Evolutionary conservation across 78 protist species (phyloP).

Genomic region (Dictyostelium capitatum): DNA sequence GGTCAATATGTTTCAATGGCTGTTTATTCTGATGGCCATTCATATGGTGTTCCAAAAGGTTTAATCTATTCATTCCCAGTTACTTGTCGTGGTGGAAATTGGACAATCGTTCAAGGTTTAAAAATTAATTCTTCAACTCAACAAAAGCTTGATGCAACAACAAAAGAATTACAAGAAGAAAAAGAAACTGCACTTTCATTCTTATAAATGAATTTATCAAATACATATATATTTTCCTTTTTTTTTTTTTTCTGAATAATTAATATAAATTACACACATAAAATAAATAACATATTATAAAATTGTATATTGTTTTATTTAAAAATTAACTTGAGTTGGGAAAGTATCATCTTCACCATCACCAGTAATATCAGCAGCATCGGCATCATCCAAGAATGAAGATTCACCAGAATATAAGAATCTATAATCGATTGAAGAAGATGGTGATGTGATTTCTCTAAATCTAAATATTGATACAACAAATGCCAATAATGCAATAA

Average conservation of each 20-base stretch:
- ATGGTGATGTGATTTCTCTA: conserved; percentile 17
- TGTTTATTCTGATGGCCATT: conserved; percentile 80
- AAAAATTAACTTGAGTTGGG: not conserved
- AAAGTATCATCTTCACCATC: not conserved
- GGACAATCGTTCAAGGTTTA: conserved; percentile 86
- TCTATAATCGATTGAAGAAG: conserved; percentile 16
- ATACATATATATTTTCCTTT: no score
- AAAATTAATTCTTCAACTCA: conserved; percentile 77
- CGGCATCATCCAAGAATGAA: conserved; percentile 11
- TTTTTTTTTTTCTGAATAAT: no score
- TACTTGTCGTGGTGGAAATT: conserved; percentile 74
- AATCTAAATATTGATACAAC: not conserved
- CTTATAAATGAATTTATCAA: no score
- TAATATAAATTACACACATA: not conserved
- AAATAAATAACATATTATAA: not conserved
- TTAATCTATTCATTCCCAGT: conserved; percentile 89
- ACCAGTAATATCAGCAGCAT: not conserved
- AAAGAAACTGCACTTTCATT: conserved; percentile 75
- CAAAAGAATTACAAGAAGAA: conserved; percentile 88
- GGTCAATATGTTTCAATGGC: conserved; percentile 85
- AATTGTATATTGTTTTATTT: no score
- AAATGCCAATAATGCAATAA: not conserved
- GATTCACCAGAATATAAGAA: conserved; percentile 24
- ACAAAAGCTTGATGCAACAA: conserved; percentile 82
- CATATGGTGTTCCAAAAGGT: conserved; percentile 85